Percentiles rank a stretch among this genome's conserved stretches.
Conservation (phyloP, 306 rosid species). For the Vigna nakashimae region DNA sequence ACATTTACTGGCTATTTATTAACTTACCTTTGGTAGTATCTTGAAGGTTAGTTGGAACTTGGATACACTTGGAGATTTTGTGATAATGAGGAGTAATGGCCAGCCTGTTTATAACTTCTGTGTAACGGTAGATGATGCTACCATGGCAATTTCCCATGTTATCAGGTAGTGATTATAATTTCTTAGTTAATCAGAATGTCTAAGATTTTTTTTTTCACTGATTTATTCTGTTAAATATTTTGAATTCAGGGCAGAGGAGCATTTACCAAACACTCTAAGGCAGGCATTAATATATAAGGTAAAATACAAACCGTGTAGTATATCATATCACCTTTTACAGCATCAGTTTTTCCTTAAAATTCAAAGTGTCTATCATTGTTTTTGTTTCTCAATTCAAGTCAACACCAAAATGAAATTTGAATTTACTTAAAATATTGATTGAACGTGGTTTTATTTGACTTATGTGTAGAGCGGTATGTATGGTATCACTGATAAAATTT, state of each 20-base stretch:
- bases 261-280: constrained; percentile 85
- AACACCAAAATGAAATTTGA: constrained; percentile 3
- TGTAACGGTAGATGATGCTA: constrained; percentile 98
- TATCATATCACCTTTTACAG: constrained; percentile 3
- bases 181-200: constrained; percentile 5
- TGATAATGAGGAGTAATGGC: constrained; percentile 97
- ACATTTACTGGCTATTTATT: constrained; percentile 52
- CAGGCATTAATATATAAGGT: constrained; percentile 93
- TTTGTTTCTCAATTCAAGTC: not conserved
- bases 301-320: constrained; percentile 11
- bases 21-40: constrained; percentile 74
- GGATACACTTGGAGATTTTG: constrained; percentile 98
- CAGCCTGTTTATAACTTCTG: constrained; percentile 97
- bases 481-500: constrained; percentile 2
- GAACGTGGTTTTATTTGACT: constrained; percentile 6
- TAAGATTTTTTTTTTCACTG: not conserved
- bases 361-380: not conserved
- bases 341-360: not conserved
- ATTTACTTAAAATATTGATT: constrained; percentile 20
- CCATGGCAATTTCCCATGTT: constrained; percentile 98
- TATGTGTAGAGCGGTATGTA: not conserved
- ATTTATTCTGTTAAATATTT: constrained; percentile 30
- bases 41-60: constrained; percentile 99
- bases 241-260: constrained; percentile 84
- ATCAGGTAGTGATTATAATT: constrained; percentile 67